Evolutionary conservation across 345 rosid genomes (phyloP).

Genomic region (Hypericum androsaemum): DNA sequence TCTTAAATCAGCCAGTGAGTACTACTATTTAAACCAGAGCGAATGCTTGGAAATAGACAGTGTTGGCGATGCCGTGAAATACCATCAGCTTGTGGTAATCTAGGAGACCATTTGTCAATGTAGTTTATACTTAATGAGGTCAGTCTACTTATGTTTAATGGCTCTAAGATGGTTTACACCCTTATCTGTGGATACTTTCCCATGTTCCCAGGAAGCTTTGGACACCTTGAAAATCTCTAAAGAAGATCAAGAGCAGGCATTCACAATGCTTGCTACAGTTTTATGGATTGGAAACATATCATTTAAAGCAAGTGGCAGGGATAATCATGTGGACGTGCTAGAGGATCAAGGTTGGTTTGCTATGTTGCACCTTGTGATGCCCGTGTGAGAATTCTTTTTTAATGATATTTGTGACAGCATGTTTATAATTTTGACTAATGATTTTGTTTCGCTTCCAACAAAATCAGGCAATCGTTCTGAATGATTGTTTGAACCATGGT

Average conservation of each 20-base stretch:
- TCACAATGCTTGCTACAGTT: constrained; percentile 77
- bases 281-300: constrained; percentile 87
- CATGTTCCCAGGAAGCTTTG: constrained; percentile 55
- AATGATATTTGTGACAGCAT: no score
- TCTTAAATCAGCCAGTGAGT: constrained; percentile 66
- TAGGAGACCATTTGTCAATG: constrained; percentile 1
- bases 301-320: constrained; percentile 58
- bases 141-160: constrained; percentile 1
- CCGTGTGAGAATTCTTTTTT: neutral
- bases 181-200: constrained; percentile 8
- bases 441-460: no score
- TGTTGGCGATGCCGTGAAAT: constrained; percentile 64
- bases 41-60: constrained; percentile 62
- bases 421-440: no score
- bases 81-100: constrained; percentile 63
- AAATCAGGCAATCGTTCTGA: no score
- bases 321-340: constrained; percentile 77
- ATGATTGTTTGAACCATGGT: no score
- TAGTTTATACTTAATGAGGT: constrained; percentile 4
- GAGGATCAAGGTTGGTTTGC: constrained; percentile 60
- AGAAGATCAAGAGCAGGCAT: constrained; percentile 67
- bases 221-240: constrained; percentile 55
- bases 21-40: constrained; percentile 82
- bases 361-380: neutral
- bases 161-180: constrained; percentile 5